Base-by-base conservation (phyloP, 208 protist species). In the Porcisia hertigi region DNA sequence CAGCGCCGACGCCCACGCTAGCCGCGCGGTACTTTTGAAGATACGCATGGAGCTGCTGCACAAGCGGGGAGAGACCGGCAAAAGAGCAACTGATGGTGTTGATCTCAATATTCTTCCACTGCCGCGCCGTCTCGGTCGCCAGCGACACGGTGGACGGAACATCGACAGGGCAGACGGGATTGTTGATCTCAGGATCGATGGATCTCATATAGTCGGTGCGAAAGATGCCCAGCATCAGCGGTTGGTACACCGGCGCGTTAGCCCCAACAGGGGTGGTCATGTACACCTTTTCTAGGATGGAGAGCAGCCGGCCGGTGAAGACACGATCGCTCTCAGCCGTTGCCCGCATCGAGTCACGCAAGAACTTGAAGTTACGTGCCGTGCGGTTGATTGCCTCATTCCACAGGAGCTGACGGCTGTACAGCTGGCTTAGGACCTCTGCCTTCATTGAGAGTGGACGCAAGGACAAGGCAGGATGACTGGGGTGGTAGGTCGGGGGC, bases 1-100 rank as follows among this genome's bases (percentile, higher is more conserved):
- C 65, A 34, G 30, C 67, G 14, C 36, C 41, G 30, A 59, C 39
- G 20, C 34, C 71, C 69, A 54, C 69, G 49, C 86, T 52, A 12
- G 84, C 67, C 0, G 43, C n/a, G 8, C 70, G 77, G 67, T 88
- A 90, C 69, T 70, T 65, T 0, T 73, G 62, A 54, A 98, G 18
- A 47, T 96, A 97, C n/a, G 67, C 30, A 70, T 99, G 97, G 76
- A 99, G 93, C 16, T 89, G 69, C 39, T 75, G 85, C 25, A 98
- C 90, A 1, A 92, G 89, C 47, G 88, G 87, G 16, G 94, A 92
- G 18, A 99, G 77, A 5, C 87, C 87, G 2, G 89, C 94, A 76
- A 99, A 99, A 69, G 94, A 94, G 75, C 93, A 96, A 69, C 96
- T 98, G 70, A 99, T 98, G 14, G 97, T 99, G 85, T 99, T 99